Percentiles rank a stretch among this genome's conserved stretches.
These are phyloP conservation scores for Micromonas commoda DNA, from an alignment of 139 green algal species.

Conservation along the genomic window DNA sequence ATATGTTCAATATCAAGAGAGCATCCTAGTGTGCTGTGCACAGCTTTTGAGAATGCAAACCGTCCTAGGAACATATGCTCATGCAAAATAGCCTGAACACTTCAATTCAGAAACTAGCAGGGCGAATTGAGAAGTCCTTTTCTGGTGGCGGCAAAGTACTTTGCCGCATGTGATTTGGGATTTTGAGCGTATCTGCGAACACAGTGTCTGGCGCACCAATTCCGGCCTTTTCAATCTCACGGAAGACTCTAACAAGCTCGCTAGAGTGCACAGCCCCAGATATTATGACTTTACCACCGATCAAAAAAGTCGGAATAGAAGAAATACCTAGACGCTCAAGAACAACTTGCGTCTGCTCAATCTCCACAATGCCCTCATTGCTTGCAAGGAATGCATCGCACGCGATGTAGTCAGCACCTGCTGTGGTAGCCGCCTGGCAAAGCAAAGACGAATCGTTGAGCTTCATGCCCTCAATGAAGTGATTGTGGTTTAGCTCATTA, in stretches of 20 bases:
- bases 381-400: constrained; percentile 10
- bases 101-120: too few relatives aligned
- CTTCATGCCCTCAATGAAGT: constrained; percentile 26
- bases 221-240: constrained; percentile 21
- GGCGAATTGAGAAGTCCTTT: too few relatives aligned
- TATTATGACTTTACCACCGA: constrained; percentile 14
- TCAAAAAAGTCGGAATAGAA: constrained; percentile 33
- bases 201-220: constrained; percentile 11
- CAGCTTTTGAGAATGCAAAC: too few relatives aligned
- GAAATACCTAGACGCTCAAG: constrained; percentile 20
- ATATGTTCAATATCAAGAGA: too few relatives aligned
- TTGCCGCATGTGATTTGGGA: constrained; percentile 11
- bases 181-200: constrained; percentile 20
- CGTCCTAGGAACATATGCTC: too few relatives aligned
- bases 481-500: constrained; percentile 14
- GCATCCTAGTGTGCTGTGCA: too few relatives aligned
- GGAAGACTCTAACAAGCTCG: constrained; percentile 18
- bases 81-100: too few relatives aligned
- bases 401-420: neutral
- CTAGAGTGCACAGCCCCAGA: constrained; percentile 14
- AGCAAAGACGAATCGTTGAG: constrained; percentile 28
- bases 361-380: constrained; percentile 17
- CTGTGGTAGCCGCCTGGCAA: neutral
- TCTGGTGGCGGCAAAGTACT: too few relatives aligned
- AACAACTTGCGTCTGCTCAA: neutral